Evolutionary conservation across 805 yeast genomes (phyloP).

Genomic region (Yamadazyma tumulicola): DNA sequence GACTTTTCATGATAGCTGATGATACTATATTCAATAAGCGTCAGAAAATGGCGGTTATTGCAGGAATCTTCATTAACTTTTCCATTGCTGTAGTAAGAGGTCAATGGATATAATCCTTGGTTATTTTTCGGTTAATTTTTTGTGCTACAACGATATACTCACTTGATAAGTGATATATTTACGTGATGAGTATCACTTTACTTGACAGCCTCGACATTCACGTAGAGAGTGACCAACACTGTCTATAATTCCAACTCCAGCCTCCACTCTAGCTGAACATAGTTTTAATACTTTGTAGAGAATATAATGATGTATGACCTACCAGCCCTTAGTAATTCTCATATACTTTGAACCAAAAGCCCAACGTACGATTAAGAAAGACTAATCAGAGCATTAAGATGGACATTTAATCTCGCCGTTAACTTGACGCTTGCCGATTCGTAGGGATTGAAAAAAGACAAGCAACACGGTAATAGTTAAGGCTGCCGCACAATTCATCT

Average conservation of each 20-base stretch:
- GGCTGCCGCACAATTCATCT: constrained; percentile 52
- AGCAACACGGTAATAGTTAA: constrained; percentile 51
- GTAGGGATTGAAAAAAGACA: constrained; percentile 43
- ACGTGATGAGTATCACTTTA: no score
- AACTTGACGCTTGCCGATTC: constrained; percentile 51
- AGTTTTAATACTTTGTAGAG: no score
- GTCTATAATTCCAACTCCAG: no score
- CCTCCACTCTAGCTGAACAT: no score
- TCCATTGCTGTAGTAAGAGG: constrained; percentile 59
- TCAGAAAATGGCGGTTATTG: constrained; percentile 64
- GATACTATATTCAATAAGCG: constrained; percentile 59
- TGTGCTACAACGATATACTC: no score
- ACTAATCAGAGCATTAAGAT: constrained; percentile 40
- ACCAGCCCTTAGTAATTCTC: constrained; percentile 43
- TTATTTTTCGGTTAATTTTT: neutral
- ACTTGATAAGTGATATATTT: no score
- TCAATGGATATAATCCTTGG: constrained; percentile 40
- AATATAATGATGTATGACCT: constrained; percentile 46
- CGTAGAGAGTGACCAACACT: no score
- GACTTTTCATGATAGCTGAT: constrained; percentile 55
- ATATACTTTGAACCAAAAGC: constrained; percentile 13
- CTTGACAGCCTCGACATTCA: no score
- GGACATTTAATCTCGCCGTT: constrained; percentile 46
- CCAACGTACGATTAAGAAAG: constrained; percentile 7
- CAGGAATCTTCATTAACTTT: constrained; percentile 68